Evolutionary conservation across 768 basidiomycete genomes (phyloP).

Genomic region (Clitopilus hobsonii): DNA sequence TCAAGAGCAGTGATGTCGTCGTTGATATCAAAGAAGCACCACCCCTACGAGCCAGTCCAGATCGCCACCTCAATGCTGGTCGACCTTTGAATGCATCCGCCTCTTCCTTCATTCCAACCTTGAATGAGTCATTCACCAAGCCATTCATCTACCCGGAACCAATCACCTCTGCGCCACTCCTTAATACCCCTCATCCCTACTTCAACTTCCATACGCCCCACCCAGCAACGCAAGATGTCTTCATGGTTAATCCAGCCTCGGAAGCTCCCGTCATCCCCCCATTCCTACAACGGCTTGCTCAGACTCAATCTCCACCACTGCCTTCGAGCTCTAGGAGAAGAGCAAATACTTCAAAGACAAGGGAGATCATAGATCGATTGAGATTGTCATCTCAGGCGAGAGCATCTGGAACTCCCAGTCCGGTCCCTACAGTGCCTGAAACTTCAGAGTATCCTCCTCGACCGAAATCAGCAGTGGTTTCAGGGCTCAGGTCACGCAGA

Average conservation of each 20-base stretch:
- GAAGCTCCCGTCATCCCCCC: conserved; percentile 37
- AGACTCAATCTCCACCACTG: conserved; percentile 27
- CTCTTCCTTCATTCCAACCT: conserved; percentile 39
- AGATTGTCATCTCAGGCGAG: conserved; percentile 28
- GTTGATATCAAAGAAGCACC: conserved; percentile 30
- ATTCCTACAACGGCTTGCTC: conserved; percentile 38
- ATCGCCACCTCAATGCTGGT: conserved; percentile 13
- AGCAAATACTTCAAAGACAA: conserved; percentile 40
- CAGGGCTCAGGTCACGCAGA: conserved; percentile 18
- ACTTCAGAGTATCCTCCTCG: conserved; percentile 15
- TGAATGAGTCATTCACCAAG: conserved; percentile 19
- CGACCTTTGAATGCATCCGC: conserved; percentile 39
- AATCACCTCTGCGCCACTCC: conserved; percentile 13
- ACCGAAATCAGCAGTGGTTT: conserved; percentile 35
- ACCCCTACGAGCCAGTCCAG: conserved; percentile 16
- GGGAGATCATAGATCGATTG: conserved; percentile 54
- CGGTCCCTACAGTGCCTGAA: background rate
- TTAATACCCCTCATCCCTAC: conserved; percentile 45
- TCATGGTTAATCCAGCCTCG: conserved; percentile 25
- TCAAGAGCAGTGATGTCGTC: conserved; percentile 29
- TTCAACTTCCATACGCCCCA: conserved; percentile 34
- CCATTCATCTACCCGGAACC: conserved; percentile 12
- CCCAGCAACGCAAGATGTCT: too few species aligned
- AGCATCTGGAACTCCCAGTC: background rate
- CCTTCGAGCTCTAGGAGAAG: background rate